These are phyloP conservation scores for Nicotiana tomentosiformis DNA, from an alignment of 257 asterid species.

Conservation along the genomic window DNA sequence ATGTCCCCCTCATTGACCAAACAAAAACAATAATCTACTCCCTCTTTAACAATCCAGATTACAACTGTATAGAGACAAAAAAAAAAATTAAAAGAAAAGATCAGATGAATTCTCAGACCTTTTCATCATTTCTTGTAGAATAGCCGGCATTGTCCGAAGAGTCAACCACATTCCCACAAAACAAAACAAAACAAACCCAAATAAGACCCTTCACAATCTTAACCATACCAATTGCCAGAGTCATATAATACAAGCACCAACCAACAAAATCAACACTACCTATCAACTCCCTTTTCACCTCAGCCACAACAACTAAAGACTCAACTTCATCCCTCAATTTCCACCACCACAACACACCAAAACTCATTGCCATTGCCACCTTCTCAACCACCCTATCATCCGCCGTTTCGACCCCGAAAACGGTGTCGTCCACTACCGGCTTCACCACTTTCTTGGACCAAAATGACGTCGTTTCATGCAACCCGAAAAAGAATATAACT, in stretches of 20 bases:
- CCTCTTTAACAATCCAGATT: not conserved
- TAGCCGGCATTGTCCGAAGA: not conserved
- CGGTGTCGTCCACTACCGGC: conserved; percentile 71
- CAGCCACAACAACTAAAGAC: conserved; percentile 54
- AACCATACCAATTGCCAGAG: conserved; percentile 43
- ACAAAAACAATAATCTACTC: not conserved
- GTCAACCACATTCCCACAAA: not conserved
- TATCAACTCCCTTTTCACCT: conserved; percentile 41
- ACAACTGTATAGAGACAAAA: not conserved
- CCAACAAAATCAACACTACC: conserved; percentile 48
- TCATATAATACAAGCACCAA: conserved; percentile 68
- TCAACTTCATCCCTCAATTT: conserved; percentile 77
- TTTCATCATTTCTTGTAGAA: conserved; percentile 9
- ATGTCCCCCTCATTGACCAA: not conserved
- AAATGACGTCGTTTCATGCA: conserved; percentile 56
- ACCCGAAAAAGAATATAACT: conserved; percentile 51
- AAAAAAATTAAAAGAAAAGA: no score
- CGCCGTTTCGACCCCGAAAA: conserved; percentile 30
- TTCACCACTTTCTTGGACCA: conserved; percentile 65
- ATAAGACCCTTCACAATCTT: conserved; percentile 34
- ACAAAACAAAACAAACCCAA: conserved; percentile 4
- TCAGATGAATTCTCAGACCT: not conserved
- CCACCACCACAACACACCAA: conserved; percentile 74
- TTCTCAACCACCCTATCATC: conserved; percentile 53
- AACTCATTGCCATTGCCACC: conserved; percentile 44